These are phyloP conservation scores for Hyparrhenia diplandra DNA, from an alignment of 176 grass and related monocot species.

Conservation along the genomic window DNA sequence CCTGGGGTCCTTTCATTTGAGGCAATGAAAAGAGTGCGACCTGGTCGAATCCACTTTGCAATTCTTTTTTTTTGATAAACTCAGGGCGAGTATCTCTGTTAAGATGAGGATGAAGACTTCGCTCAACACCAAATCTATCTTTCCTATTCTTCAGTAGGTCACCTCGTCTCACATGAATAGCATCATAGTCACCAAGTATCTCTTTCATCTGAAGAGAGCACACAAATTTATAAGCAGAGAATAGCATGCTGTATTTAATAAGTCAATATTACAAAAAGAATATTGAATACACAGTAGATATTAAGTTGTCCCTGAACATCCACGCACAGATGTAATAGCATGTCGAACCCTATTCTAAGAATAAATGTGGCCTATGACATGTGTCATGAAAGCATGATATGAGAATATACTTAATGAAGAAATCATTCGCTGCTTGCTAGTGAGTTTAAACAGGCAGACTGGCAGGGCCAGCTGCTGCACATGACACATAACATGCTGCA, in stretches of 20 bases:
- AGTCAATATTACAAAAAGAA: conserved; percentile 2
- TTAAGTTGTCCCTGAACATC: background rate
- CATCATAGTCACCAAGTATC: conserved; percentile 86
- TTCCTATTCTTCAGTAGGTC: conserved; percentile 88
- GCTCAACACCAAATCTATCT: conserved; percentile 76
- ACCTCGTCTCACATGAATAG: conserved; percentile 95
- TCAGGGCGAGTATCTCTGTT: conserved; percentile 91
- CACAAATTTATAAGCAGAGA: background rate
- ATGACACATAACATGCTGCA: background rate
- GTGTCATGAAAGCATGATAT: background rate
- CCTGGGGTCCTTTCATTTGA: conserved; percentile 78
- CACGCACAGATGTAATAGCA: background rate
- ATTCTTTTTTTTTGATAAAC: conserved; percentile 78
- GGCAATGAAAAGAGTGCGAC: conserved; percentile 81
- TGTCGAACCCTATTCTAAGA: background rate
- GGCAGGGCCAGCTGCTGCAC: background rate
- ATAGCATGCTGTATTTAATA: conserved; percentile 11
- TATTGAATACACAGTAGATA: conserved; percentile 10
- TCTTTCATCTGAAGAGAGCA: conserved; percentile 65
- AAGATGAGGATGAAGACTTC: conserved; percentile 91
- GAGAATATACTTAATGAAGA: background rate
- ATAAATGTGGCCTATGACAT: conserved; percentile 13
- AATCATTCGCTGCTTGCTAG: background rate
- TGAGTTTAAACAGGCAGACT: conserved; percentile 14
- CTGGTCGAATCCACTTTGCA: conserved; percentile 76